These are phyloP conservation scores for Aphanomyces invadans DNA, from an alignment of 352 stramenopile genomes.

Conservation along the genomic window DNA sequence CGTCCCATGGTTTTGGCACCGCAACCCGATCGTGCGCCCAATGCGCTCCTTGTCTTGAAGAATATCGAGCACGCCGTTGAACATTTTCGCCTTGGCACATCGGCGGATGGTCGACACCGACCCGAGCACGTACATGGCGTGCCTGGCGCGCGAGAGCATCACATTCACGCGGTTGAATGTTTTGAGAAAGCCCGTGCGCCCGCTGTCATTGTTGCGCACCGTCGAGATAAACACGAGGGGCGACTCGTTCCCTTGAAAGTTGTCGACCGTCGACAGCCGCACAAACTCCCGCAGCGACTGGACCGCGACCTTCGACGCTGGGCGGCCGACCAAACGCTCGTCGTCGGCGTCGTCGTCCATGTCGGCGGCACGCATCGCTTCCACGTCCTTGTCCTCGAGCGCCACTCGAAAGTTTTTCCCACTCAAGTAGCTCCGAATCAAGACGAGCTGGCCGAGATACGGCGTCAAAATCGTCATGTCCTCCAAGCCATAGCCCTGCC, in stretches of 20 bases:
- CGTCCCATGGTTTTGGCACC: conserved; percentile 39
- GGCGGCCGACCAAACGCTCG: conserved; percentile 23
- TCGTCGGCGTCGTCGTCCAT: conserved; percentile 32
- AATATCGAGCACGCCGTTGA: conserved; percentile 47
- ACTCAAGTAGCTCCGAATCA: conserved; percentile 40
- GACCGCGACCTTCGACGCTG: conserved; percentile 17
- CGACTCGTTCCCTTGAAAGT: conserved; percentile 74
- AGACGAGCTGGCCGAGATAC: conserved; percentile 72
- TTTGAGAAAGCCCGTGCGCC: conserved; percentile 67
- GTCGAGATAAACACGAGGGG: conserved; percentile 54
- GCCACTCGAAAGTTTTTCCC: conserved; percentile 35
- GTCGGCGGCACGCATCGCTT: conserved; percentile 44
- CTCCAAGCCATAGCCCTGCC: conserved; percentile 66
- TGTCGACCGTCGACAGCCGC: conserved; percentile 50
- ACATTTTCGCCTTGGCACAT: conserved; percentile 37
- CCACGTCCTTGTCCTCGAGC: conserved; percentile 36
- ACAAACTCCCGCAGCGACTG: conserved; percentile 32
- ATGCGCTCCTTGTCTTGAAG: conserved; percentile 30
- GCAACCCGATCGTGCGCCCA: conserved; percentile 25
- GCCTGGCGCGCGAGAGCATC: conserved; percentile 49
- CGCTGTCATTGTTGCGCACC: conserved; percentile 48
- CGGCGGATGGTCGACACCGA: conserved; percentile 35
- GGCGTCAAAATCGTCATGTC: conserved; percentile 75
- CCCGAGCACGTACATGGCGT: conserved; percentile 53
- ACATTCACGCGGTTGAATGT: conserved; percentile 65